These are phyloP conservation scores for Alternaria incomplexa DNA, from an alignment of 2,329 filamentous ascomycete species.

Conservation along the genomic window DNA sequence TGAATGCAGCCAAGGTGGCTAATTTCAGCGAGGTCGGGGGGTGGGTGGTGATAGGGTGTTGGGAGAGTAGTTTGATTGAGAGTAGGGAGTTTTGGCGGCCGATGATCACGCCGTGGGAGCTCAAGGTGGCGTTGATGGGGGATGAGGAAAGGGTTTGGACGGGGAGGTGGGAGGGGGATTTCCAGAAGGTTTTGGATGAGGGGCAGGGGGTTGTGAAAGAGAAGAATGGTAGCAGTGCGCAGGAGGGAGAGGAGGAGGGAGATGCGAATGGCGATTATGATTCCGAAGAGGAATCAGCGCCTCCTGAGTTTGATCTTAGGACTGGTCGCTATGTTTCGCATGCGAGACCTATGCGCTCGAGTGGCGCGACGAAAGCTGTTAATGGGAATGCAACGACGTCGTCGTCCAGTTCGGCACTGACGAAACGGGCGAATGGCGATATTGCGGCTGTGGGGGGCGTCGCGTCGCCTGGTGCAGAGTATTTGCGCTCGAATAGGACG, in stretches of 20 bases:
- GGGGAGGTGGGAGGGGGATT: slow-evolving; percentile 86
- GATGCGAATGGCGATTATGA: slow-evolving; percentile 10
- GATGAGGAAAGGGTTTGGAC: slow-evolving; percentile 85
- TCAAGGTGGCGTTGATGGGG: slow-evolving; percentile 75
- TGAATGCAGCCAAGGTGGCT: slow-evolving; percentile 93
- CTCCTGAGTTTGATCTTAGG: slow-evolving; percentile 90
- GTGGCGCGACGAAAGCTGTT: slow-evolving; percentile 12
- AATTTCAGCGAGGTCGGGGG: slow-evolving; percentile 96
- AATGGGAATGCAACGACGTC: slow-evolving; percentile 28
- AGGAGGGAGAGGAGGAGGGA: slow-evolving; percentile 43
- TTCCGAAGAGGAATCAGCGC: slow-evolving; percentile 70
- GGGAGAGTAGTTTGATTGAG: slow-evolving; percentile 93
- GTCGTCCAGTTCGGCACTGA: slow-evolving; percentile 59
- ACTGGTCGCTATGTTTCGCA: slow-evolving; percentile 83
- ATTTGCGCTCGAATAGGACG: slow-evolving; percentile 77
- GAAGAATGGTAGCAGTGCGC: slow-evolving; percentile 53
- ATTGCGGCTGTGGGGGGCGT: slow-evolving; percentile 83
- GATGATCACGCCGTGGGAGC: slow-evolving; percentile 93
- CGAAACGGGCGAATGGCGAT: slow-evolving; percentile 71
- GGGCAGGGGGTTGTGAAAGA: slow-evolving; percentile 14
- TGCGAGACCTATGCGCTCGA: slow-evolving; percentile 70
- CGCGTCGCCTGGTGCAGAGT: slow-evolving; percentile 91
- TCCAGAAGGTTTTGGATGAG: slow-evolving; percentile 68
- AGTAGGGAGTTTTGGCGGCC: slow-evolving; percentile 87
- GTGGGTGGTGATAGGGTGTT: slow-evolving; percentile 97